phyloP scores from a whole-genome alignment of 495 filamentous ascomycete species.

The Daldinia decipiens region DNA sequence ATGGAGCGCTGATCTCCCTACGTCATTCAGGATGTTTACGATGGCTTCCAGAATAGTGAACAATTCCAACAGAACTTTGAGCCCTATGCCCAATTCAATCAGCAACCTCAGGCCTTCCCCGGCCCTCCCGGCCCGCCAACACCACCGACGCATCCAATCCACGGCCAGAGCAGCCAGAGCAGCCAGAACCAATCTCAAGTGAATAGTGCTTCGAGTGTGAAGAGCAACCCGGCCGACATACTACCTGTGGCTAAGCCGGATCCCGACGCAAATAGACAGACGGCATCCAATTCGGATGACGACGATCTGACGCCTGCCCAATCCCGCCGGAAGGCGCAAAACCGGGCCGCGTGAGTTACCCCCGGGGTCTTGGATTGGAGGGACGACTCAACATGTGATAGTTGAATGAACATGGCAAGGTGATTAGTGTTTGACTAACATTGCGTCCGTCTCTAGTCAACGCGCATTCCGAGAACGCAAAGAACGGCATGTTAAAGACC shows the following conservation, averaged over 20 bases:
- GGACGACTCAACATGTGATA: conserved; percentile 5
- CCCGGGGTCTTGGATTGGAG: conserved; percentile 5
- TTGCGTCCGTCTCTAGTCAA: conserved; percentile 66
- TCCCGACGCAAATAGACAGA: conserved; percentile 48
- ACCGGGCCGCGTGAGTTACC: conserved; percentile 87
- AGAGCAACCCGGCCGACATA: conserved; percentile 45
- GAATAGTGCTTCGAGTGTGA: conserved; percentile 43
- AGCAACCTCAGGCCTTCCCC: conserved; percentile 51
- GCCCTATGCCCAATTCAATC: conserved; percentile 54
- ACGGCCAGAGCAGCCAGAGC: conserved; percentile 37
- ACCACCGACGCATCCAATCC: conserved; percentile 50
- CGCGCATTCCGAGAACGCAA: conserved; percentile 97
- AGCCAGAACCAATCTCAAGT: conserved; percentile 43
- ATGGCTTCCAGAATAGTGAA: conserved; percentile 56
- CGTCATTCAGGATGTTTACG: conserved; percentile 58
- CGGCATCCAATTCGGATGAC: conserved; percentile 62
- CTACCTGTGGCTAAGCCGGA: conserved; percentile 54
- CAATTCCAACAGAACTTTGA: conserved; percentile 58
- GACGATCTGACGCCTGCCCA: conserved; percentile 80
- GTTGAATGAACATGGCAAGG: conserved; percentile 3
- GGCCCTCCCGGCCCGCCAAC: conserved; percentile 59
- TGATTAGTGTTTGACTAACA: conserved; percentile 25
- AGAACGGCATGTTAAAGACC: conserved; percentile 90
- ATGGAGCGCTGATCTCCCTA: conserved; percentile 34
- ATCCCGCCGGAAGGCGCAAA: conserved; percentile 91